phyloP scores from a whole-genome alignment of 257 asterid species.

The Primulina huaijiensis region DNA sequence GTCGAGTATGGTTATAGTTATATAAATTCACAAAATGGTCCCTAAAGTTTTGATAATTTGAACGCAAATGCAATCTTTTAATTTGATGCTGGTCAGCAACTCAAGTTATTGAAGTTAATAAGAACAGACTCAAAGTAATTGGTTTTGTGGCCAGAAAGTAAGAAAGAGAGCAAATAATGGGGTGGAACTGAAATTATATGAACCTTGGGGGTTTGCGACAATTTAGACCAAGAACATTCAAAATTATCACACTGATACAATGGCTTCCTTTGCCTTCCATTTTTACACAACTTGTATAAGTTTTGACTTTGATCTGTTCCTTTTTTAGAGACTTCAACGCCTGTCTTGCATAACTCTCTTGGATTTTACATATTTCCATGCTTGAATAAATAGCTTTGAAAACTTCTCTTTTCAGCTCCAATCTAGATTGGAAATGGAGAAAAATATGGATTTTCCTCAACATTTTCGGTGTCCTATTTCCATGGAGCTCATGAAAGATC shows the following conservation, averaged over 20 bases:
- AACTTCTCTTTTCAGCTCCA: too few species aligned
- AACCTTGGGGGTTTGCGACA: not conserved
- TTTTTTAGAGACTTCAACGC: constrained; percentile 36
- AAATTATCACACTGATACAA: constrained; percentile 27
- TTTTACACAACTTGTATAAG: constrained; percentile 30
- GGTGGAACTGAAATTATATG: constrained; percentile 20
- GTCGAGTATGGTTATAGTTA: too few species aligned
- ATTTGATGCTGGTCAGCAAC: too few species aligned
- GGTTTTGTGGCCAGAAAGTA: too few species aligned
- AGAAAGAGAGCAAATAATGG: not conserved
- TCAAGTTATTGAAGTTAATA: too few species aligned
- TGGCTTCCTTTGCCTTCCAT: constrained; percentile 32
- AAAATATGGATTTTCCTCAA: constrained; percentile 52
- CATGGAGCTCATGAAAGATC: constrained; percentile 90
- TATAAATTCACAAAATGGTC: constrained; percentile 1
- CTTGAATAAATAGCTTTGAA: too few species aligned
- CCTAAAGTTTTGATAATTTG: not conserved
- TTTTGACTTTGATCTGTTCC: constrained; percentile 55
- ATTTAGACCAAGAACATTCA: constrained; percentile 20
- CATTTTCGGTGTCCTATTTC: constrained; percentile 92
- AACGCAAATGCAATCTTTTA: too few species aligned
- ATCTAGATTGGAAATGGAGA: constrained; percentile 16
- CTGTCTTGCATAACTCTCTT: constrained; percentile 3
- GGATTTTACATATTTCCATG: too few species aligned
- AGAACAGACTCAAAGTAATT: too few species aligned